A percentile compares a stretch with the other conserved stretches of the same genome.
Conservation (phyloP, 2,329 filamentous ascomycete species). For the Ophidiomyces ophidiicola region DNA sequence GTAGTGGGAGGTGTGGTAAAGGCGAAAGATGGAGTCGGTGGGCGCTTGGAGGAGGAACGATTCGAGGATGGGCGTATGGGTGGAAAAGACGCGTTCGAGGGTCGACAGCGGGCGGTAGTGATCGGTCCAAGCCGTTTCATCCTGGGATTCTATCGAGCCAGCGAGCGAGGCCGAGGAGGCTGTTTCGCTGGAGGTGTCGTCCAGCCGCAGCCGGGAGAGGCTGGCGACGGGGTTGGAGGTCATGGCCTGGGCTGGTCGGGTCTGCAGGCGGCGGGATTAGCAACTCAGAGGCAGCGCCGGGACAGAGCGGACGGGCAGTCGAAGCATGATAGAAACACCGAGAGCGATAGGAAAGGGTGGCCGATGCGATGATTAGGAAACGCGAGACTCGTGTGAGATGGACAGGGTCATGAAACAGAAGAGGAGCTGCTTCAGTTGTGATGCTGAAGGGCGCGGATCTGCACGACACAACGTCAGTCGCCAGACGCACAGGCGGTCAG, state of each 20-base stretch:
- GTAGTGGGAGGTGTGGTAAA: constrained; percentile 47
- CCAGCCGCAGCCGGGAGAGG: constrained; percentile 3
- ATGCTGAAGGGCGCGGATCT: too few relatives aligned
- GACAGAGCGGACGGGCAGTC: too few relatives aligned
- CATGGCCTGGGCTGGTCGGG: not conserved
- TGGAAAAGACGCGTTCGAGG: constrained; percentile 45
- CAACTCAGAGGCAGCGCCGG: not conserved
- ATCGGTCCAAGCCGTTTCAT: not conserved
- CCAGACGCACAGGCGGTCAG: too few relatives aligned
- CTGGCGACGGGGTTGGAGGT: constrained; percentile 4
- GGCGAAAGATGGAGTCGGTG: constrained; percentile 44
- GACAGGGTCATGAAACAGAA: not conserved
- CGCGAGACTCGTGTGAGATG: not conserved
- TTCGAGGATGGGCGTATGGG: constrained; percentile 47
- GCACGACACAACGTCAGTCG: too few relatives aligned
- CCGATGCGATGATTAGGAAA: constrained; percentile 1
- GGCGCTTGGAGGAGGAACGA: constrained; percentile 47
- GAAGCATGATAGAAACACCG: constrained; percentile 11
- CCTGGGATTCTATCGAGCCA: not conserved
- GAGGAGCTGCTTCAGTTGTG: too few relatives aligned
- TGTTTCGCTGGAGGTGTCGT: constrained; percentile 3
- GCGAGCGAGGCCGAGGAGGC: constrained; percentile 1
- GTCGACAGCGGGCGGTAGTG: constrained; percentile 25
- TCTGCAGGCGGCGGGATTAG: too few relatives aligned
- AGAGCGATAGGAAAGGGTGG: not conserved